Evolutionary conservation across 495 filamentous ascomycete species (phyloP), one percentile per base, ranked within the genome.

Genomic region (Sordaria brevicollis): DNA sequence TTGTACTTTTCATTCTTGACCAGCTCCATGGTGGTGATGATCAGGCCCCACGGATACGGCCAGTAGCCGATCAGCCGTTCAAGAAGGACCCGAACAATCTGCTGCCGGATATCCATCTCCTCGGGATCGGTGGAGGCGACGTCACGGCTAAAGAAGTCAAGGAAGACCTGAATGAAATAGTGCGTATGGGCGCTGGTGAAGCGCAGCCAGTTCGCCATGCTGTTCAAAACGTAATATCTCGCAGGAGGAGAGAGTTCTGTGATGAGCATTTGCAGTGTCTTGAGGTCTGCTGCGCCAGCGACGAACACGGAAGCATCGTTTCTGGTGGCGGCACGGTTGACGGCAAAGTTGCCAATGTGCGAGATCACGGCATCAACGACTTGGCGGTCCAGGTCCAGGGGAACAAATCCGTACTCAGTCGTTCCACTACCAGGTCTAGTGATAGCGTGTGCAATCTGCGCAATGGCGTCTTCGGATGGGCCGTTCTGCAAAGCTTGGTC

Each of bases 31-130:
- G 96, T 85, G 25, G 93, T 96, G 69, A 96, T 90, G 78, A 97
- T 92, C 43, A 98, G 80, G 17, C 95, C 95, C 95, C 95, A 99
- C 15, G 95, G 94, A 78, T 98, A 96, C 35, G 95, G 95, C 77
- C 94, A 92, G 78, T 92, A 92, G 19, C 93, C 92, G 66, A 94
- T 88, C 65, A 97, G 80, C 41, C 95, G 86, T 83, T 99, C 95
- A 5, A 97, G 79, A 54, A 98, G 81, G 54, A 97, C 88, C 31
- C 93, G 88, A 54, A 92, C 91, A 71, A 98, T 92, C 78, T 96
- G 92, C 80, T 98, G 90, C 35, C 93, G 90, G 66, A 97, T 89
- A 68, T 95, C 92, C 2, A 85, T 86, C 75, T 92, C 90, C 74
- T 93, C 90, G 36, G 89, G 87, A 76, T 96, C 93, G 62, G 87